Base-by-base conservation (phyloP, 345 rosid genomes). In the Populus alba region DNA sequence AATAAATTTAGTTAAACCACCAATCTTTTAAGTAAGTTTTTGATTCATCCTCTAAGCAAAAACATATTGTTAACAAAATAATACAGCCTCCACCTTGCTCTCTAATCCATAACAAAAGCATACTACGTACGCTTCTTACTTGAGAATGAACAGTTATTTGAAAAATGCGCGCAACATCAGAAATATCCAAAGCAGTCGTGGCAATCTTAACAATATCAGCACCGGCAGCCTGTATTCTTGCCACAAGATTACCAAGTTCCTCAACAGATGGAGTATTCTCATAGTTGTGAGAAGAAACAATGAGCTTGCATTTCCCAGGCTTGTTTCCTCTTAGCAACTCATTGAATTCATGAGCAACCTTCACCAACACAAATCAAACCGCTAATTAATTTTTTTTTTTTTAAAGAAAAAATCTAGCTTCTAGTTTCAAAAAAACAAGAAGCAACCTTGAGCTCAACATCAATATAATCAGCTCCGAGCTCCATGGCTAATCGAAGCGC, bases 201-300 rank as follows among this genome's bases (percentile, higher is more conserved):
- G 95, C 98, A 86, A 93, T 88, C 86, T 96, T 96, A 70, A 93
- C 98, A 66, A 93, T 96, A 70, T 95, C 97, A 31, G 97, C 98
- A 79, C 97, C 98, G 77, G 91, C 45, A 37, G 89, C 87, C 77
- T 88, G 96, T 77, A 93, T 92, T 75, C 87, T 87, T 49, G 88
- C 84, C 79, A 89, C 98, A 77, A 95, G 94, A 80, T 88, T 88
- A 51, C 86, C 86, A 63, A 95, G 97, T 51, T 91, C 97, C 86
- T 93, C 98, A 66, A 83, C 83, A 59, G 94, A 90, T 8, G 99
- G 97, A 78, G 99, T 93, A 73, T 45, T 83, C 84, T 92, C 83
- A 81, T 96, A 93, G 81, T 96, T 96, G 84, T 96, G 97, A 0
- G 97, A 90, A 63, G 99, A 96, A 81, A 96, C 95, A 62, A 96